phyloP scores from a whole-genome alignment of 805 yeast genomes.

The Debaryomyces prosopidis region DNA sequence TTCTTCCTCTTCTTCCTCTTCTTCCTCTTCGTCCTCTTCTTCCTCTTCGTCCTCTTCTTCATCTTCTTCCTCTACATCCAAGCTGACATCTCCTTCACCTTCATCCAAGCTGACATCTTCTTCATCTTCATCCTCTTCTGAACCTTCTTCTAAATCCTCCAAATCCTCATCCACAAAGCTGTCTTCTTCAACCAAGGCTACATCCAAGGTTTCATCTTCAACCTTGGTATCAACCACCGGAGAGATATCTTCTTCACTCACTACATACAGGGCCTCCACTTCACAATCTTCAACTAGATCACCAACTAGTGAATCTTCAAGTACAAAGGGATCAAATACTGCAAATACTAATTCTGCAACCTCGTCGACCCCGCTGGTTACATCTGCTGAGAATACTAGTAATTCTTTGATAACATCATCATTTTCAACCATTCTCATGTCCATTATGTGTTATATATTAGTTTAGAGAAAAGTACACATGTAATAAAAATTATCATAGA shows the following conservation, averaged over 20 bases:
- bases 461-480: neutral
- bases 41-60: conserved; percentile 5
- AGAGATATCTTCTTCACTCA: conserved; percentile 7
- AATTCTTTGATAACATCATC: neutral
- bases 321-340: neutral
- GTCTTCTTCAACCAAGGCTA: neutral
- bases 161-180: no score
- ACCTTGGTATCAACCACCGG: conserved; percentile 6
- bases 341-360: conserved; percentile 2
- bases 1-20: conserved; percentile 8
- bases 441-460: neutral
- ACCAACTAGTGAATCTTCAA: conserved; percentile 2
- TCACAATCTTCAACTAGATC: conserved; percentile 11
- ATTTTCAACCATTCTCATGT: neutral
- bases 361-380: neutral
- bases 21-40: conserved; percentile 5
- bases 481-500: neutral
- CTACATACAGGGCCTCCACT: neutral
- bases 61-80: conserved; percentile 4
- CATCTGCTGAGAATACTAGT: neutral
- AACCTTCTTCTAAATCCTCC: conserved; percentile 2
- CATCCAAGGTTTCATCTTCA: conserved; percentile 10
- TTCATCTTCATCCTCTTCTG: conserved; percentile 8
- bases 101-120: conserved; percentile 2
- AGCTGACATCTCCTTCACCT: conserved; percentile 2